Evolutionary conservation across 176 grass and related monocot species (phyloP).

Genomic region (Eremochloa ophiuroides): DNA sequence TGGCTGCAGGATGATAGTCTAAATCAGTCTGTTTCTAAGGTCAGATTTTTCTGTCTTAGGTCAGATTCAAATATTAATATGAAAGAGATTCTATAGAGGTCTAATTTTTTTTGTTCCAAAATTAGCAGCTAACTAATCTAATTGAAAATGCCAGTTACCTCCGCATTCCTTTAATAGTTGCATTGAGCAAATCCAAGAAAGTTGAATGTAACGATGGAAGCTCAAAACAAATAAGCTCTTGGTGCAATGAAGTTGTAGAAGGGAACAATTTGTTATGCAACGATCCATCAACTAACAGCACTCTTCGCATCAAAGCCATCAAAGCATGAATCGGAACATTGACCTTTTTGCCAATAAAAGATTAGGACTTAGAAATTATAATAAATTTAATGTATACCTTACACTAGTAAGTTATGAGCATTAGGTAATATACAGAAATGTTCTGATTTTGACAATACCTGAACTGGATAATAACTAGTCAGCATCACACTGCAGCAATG

Average conservation of each 20-base stretch:
- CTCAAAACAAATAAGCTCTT: constrained; percentile 88
- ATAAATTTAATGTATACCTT: not conserved
- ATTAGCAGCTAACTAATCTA: constrained; percentile 7
- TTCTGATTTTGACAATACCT: constrained; percentile 52
- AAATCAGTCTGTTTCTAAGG: constrained; percentile 26
- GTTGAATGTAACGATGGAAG: constrained; percentile 68
- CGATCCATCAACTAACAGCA: constrained; percentile 67
- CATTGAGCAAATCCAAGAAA: constrained; percentile 76
- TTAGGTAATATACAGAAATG: constrained; percentile 11
- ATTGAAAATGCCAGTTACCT: constrained; percentile 49
- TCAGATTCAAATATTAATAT: constrained; percentile 3
- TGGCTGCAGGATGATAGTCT: constrained; percentile 56
- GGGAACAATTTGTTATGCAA: constrained; percentile 52
- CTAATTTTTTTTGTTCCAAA: not conserved
- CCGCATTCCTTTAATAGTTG: constrained; percentile 71
- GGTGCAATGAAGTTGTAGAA: constrained; percentile 86
- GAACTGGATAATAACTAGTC: constrained; percentile 76
- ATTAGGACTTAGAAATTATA: not conserved
- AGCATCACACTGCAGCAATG: constrained; percentile 75
- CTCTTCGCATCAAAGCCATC: constrained; percentile 58
- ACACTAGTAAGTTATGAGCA: constrained; percentile 11
- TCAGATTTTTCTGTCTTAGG: not conserved
- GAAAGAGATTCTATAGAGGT: not conserved
- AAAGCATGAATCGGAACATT: constrained; percentile 58
- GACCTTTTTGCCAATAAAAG: constrained; percentile 48